Base-by-base conservation (phyloP, 352 stramenopile species). In the Pythium coloratum region DNA sequence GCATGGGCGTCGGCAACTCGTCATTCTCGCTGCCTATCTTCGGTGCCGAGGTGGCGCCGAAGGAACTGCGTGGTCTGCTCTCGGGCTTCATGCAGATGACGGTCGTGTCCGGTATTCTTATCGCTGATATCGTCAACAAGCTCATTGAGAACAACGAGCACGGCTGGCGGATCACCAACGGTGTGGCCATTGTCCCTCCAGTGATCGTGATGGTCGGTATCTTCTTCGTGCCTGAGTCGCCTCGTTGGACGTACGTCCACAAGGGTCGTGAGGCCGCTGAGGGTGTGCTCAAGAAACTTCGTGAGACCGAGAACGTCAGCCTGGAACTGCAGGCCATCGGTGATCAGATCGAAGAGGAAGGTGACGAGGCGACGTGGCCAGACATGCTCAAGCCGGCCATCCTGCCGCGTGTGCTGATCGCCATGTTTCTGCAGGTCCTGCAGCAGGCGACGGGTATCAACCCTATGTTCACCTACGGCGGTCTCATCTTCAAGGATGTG, bases 21-120 rank as follows among this genome's bases (percentile, higher is more conserved):
- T 85, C 77, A 32, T 77, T 85, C 50, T 74, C 75, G 55, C 30
- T 87, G n/a, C 73, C 73, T 44, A 47, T 83, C 34, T 85, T 82
- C 50, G 71, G 72, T 30, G 72, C 76, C 2, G 79, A 87, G 51
- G 72, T 82, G 60, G 76, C 68, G 0, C 75, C 79, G 0, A 82
- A 74, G 18, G 76, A 80, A n/a, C 64, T 78, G 1, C 75, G 79
- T 32, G 77, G 75, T 0, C 28, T 79, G 12, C 68, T 84, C 30
- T 79, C 75, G 2, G 70, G 75, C 0, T 78, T 85, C 49, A 76
- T 81, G 70, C 75, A 77, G 53, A 80, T 84, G 67, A 81, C 70
- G 13, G 64, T 83, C 7, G 75, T 77, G 7, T 75, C 72, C 0
- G 79, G 76, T 8, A 5, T 85, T 4, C 40, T 85, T 18, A 47